phyloP scores from a whole-genome alignment of 306 rosid species.

The Biancaea sappan region DNA sequence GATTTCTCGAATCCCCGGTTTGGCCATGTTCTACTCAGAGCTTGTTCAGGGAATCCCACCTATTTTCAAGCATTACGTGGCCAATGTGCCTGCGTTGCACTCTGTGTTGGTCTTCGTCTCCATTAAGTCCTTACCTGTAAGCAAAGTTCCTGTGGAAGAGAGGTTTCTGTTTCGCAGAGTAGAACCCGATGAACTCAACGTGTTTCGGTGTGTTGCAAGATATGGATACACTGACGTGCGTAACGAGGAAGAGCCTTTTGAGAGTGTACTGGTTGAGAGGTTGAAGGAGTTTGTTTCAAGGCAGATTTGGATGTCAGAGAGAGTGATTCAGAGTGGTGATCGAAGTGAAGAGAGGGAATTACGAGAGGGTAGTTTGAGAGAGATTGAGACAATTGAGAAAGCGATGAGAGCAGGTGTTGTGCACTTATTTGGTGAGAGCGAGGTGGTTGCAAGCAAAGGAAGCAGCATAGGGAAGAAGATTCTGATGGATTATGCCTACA shows the following conservation, averaged over 20 bases:
- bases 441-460: constrained; percentile 60
- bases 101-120: constrained; percentile 65
- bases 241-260: constrained; percentile 64
- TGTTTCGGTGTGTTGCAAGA: constrained; percentile 69
- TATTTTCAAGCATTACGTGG: constrained; percentile 68
- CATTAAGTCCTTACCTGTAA: constrained; percentile 70
- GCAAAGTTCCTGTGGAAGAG: constrained; percentile 62
- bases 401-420: constrained; percentile 61
- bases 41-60: constrained; percentile 94
- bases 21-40: constrained; percentile 78
- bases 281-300: constrained; percentile 49
- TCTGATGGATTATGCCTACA: constrained; percentile 62
- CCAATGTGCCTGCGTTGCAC: constrained; percentile 71
- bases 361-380: constrained; percentile 27
- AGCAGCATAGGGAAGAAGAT: constrained; percentile 45
- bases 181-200: constrained; percentile 51
- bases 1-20: constrained; percentile 50
- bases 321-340: neutral
- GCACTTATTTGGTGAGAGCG: constrained; percentile 73
- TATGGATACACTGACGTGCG: constrained; percentile 73
- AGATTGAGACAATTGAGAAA: constrained; percentile 49
- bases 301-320: constrained; percentile 19
- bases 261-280: constrained; percentile 49
- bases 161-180: constrained; percentile 64
- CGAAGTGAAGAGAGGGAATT: neutral